Conservation (phyloP, 2,329 filamentous ascomycete species). For the Colletotrichum brevisporum region DNA sequence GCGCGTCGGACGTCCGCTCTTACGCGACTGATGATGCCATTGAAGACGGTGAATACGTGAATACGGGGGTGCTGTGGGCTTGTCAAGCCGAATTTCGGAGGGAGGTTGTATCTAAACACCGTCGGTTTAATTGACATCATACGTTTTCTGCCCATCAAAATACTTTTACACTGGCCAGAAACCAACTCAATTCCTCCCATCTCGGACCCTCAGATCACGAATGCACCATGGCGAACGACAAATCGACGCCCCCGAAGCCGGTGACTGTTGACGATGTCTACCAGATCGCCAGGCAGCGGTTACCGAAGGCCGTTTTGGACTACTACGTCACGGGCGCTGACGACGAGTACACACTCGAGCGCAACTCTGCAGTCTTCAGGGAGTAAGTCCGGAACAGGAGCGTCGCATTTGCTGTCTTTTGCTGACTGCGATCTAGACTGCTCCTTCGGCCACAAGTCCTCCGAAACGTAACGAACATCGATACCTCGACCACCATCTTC, state of each 20-base stretch:
- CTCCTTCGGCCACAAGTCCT: conserved; percentile 40
- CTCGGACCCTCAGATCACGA: neutral
- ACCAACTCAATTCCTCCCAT: neutral
- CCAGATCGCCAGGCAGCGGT: conserved; percentile 30
- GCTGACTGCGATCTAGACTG: conserved; percentile 7
- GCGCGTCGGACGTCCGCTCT: conserved; percentile 18
- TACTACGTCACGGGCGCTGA: conserved; percentile 46
- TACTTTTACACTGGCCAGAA: neutral
- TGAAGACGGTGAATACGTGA: conserved; percentile 1
- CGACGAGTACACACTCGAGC: conserved; percentile 40
- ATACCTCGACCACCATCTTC: conserved; percentile 40
- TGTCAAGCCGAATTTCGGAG: conserved; percentile 19
- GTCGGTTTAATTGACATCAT: neutral
- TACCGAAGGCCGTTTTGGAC: conserved; percentile 41
- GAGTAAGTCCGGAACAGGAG: conserved; percentile 31
- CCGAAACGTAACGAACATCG: conserved; percentile 41
- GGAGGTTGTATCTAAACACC: neutral
- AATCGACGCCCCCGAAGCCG: conserved; percentile 5
- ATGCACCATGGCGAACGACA: conserved; percentile 12
- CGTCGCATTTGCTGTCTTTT: neutral
- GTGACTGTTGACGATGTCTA: conserved; percentile 40
- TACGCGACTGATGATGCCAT: conserved; percentile 23
- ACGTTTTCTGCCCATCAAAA: neutral
- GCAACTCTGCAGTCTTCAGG: conserved; percentile 41
- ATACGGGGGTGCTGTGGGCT: neutral